Conservation (phyloP, 2,329 filamentous ascomycete species). For the Sporothrix protearum region DNA sequence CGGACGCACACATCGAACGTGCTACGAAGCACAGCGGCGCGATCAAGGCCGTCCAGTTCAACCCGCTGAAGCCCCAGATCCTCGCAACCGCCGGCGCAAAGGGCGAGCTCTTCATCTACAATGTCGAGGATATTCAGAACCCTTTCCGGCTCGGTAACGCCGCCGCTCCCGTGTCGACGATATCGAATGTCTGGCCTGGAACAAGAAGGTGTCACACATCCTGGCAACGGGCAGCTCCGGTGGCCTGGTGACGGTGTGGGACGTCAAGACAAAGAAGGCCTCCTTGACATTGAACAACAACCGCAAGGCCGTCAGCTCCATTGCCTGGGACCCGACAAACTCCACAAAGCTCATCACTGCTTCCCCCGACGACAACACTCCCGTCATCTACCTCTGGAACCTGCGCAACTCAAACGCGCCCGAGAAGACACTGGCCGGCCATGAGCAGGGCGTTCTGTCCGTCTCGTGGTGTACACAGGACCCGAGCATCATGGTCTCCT, state of each 20-base stretch:
- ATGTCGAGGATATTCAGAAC: conserved; percentile 83
- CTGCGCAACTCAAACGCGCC: conserved; percentile 93
- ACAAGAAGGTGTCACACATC: conserved; percentile 95
- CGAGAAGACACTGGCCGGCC: conserved; percentile 82
- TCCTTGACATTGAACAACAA: conserved; percentile 94
- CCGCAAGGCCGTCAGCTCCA: conserved; percentile 88
- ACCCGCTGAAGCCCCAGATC: conserved; percentile 84
- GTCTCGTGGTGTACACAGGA: conserved; percentile 95
- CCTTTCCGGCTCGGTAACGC: conserved; percentile 81
- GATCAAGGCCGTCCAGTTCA: conserved; percentile 95
- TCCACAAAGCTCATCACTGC: conserved; percentile 92
- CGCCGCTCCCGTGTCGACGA: conserved; percentile 87
- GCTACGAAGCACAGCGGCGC: conserved; percentile 87
- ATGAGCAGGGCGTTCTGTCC: conserved; percentile 89
- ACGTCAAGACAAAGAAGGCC: conserved; percentile 96
- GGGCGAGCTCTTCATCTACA: conserved; percentile 94
- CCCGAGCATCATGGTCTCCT: conserved; percentile 81
- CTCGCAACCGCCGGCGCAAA: conserved; percentile 90
- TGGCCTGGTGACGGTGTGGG: conserved; percentile 97
- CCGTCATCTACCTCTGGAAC: conserved; percentile 90
- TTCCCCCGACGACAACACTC: conserved; percentile 82
- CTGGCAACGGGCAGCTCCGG: conserved; percentile 88
- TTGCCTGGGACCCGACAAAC: conserved; percentile 95
- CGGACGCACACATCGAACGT: conserved; percentile 77
- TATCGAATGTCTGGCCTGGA: conserved; percentile 96